phyloP scores from a whole-genome alignment of 306 rosid species.

The Dryas drummondii region DNA sequence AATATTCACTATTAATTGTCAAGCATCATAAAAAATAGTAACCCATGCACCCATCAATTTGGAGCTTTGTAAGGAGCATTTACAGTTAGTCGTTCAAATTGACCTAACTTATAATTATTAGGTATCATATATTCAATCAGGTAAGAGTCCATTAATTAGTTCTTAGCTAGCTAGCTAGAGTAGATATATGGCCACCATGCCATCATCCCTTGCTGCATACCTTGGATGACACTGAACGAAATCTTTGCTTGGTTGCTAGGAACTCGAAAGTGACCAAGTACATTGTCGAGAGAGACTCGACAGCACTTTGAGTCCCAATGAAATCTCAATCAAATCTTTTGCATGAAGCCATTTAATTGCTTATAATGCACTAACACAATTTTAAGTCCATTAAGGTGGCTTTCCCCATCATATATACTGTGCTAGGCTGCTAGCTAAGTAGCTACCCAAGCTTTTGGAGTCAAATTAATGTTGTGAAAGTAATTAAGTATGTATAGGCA shows the following conservation, averaged over 20 bases:
- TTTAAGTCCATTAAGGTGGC: neutral
- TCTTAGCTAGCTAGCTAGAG: neutral
- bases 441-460: neutral
- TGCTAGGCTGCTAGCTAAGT: neutral
- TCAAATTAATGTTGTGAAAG: constrained; percentile 4
- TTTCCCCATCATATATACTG: constrained; percentile 2
- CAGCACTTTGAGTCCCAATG: neutral
- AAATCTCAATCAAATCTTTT: neutral
- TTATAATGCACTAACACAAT: neutral
- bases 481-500: neutral
- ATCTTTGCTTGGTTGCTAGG: neutral
- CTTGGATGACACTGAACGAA: neutral
- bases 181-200: neutral
- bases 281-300: neutral
- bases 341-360: neutral
- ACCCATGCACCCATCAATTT: neutral
- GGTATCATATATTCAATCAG: neutral
- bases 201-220: too few relatives aligned
- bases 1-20: neutral
- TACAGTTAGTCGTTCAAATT: neutral
- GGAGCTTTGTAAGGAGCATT: neutral
- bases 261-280: constrained; percentile 4
- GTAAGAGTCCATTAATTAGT: constrained; percentile 2
- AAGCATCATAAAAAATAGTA: neutral
- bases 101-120: neutral